Evolutionary conservation across 2,329 filamentous ascomycete species (phyloP), one percentile per base, ranked within the genome.

Genomic region (Exophiala dermatitidis): DNA sequence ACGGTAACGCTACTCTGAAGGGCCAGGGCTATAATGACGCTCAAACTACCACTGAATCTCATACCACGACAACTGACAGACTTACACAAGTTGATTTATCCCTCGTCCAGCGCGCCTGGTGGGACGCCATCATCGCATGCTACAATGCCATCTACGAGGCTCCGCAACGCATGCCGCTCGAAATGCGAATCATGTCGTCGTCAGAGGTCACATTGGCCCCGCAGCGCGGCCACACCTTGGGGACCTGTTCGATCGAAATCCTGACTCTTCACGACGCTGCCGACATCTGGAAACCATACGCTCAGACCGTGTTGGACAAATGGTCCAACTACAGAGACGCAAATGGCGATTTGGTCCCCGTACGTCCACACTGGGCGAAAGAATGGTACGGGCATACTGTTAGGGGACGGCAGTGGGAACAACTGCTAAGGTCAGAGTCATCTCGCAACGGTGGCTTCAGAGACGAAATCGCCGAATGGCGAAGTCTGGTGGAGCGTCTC

Each of bases 61-160:
- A 34, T 36, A 41, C 5, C 19, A 12, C 8, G n/a, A 19, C 40
- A 40, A 50, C 10, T 19, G 34, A 32, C 5, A 48, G 48, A 29
- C 41, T n/a, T 9, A 19, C 68, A n/a, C 48, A 69, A 52, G 66
- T 70, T 1, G 74, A 77, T 63, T 74, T 69, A 59, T 65, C 62
- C 7, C 62, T 72, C 19, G 70, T 75, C 1, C 72, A 72, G 48
- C 66, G 67, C 3, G 74, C 74, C 0, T 77, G 75, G 75, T 77
- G 75, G 74, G 75, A 76, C 50, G 72, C 72, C 9, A 76, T 77
- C 56, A 48, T 57, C 7, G 30, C 57, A 8, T 56, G 53, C 37
- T 59, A 59, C 43, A 42, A 30, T 28, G 50, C 45, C 9, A 57
- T 49, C 46, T 38, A 59, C 30, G 53, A 44, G 2, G 57, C 47